phyloP scores from a whole-genome alignment of 1,284 basidiomycete species.

The Golubevia sp. region DNA sequence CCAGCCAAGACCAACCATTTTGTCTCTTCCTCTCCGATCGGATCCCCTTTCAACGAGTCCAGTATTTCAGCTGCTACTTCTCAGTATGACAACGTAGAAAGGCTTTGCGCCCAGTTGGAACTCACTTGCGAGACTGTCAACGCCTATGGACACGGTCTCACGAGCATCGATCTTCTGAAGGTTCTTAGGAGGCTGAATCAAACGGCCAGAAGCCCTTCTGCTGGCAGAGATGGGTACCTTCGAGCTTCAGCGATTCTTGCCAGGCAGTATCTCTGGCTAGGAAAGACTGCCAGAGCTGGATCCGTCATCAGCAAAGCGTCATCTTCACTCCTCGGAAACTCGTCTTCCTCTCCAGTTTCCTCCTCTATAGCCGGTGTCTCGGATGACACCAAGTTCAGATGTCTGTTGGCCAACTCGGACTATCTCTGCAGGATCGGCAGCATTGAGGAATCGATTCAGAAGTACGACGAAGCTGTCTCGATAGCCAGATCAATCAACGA shows the following conservation, averaged over 20 bases:
- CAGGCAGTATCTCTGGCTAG: constrained; percentile 18
- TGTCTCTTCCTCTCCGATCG: constrained; percentile 1
- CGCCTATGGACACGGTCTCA: constrained; percentile 21
- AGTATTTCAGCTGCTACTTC: constrained; percentile 8
- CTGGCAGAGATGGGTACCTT: constrained; percentile 9
- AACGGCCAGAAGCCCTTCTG: constrained; percentile 1
- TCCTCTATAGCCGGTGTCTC: constrained; percentile 7
- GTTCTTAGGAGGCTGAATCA: constrained; percentile 18
- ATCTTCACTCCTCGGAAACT: too few species aligned
- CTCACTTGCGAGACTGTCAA: constrained; percentile 23
- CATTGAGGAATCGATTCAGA: constrained; percentile 12
- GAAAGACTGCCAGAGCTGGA: constrained; percentile 16
- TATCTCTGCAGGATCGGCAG: constrained; percentile 10
- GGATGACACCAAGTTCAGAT: constrained; percentile 19
- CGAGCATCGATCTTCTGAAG: constrained; percentile 28
- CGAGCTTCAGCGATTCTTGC: constrained; percentile 20
- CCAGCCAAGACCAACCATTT: constrained; percentile 3
- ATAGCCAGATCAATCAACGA: constrained; percentile 7
- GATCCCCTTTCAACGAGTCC: background rate
- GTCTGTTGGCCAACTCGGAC: constrained; percentile 23
- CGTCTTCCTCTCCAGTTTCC: background rate
- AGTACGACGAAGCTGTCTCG: constrained; percentile 20
- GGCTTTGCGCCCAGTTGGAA: constrained; percentile 21
- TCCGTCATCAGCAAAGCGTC: constrained; percentile 7
- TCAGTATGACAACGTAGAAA: constrained; percentile 14